Evolutionary conservation across 2,329 filamentous ascomycete genomes (phyloP).

Genomic region (Sphaerostilbella broomeana): DNA sequence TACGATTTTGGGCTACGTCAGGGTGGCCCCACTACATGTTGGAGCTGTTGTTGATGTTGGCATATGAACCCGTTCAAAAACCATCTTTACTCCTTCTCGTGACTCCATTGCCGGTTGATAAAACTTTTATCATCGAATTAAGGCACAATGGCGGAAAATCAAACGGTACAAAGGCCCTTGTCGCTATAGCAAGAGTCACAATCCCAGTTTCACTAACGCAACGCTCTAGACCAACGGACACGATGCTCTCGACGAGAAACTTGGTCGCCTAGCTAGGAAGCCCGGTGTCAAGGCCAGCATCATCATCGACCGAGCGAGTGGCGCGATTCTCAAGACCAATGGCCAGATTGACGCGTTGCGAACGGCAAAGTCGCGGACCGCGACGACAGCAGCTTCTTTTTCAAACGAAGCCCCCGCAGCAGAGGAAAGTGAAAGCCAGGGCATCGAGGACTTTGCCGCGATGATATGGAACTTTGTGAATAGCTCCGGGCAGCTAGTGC

Average conservation of each 20-base stretch:
- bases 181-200: neutral
- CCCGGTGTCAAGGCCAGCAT: conserved; percentile 73
- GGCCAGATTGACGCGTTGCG: conserved; percentile 57
- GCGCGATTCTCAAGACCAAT: conserved; percentile 67
- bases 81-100: too few species aligned
- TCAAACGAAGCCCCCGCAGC: conserved; percentile 37
- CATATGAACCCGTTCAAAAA: neutral
- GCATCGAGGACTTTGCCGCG: conserved; percentile 64
- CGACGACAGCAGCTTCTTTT: conserved; percentile 36
- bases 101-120: too few species aligned
- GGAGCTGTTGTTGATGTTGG: neutral
- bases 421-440: conserved; percentile 46
- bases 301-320: conserved; percentile 64
- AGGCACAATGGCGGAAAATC: conserved; percentile 4
- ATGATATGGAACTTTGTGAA: conserved; percentile 73
- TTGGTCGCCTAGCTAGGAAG: conserved; percentile 68
- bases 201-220: neutral
- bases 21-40: conserved; percentile 1
- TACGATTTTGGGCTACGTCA: conserved; percentile 12
- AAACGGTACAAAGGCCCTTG: conserved; percentile 5
- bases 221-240: conserved; percentile 41
- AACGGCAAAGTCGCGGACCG: conserved; percentile 31
- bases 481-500: conserved; percentile 61
- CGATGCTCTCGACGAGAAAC: conserved; percentile 57
- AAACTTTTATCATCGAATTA: too few species aligned